Conservation (phyloP, 148 eudicot genomes). For the Rheum nobile region DNA sequence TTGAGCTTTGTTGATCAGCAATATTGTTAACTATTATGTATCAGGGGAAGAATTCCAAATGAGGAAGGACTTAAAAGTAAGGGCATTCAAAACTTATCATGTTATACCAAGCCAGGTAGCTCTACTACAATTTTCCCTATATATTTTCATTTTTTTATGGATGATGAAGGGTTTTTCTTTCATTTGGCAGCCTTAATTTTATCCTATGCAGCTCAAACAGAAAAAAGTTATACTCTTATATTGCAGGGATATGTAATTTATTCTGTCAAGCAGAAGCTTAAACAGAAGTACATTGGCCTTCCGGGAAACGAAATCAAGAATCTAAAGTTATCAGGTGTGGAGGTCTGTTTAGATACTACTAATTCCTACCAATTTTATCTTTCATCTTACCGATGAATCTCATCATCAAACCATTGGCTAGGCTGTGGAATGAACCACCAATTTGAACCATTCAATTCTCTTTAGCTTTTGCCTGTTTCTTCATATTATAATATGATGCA, state of each 20-base stretch:
- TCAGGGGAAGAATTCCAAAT: conserved; percentile 68
- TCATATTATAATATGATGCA: background rate
- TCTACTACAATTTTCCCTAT: background rate
- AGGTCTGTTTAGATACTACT: conserved; percentile 36
- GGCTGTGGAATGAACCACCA: background rate
- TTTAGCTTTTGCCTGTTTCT: background rate
- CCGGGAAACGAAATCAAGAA: conserved; percentile 62
- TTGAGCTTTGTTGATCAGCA: background rate
- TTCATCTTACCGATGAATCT: background rate
- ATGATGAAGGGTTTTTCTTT: background rate
- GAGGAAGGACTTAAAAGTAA: conserved; percentile 74
- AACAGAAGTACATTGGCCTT: conserved; percentile 66
- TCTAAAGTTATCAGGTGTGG: conserved; percentile 66
- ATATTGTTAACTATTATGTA: background rate
- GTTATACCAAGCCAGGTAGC: conserved; percentile 77
- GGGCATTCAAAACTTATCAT: conserved; percentile 74
- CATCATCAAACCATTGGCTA: background rate
- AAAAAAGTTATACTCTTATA: background rate
- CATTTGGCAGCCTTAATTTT: conserved; percentile 1
- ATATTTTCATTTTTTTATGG: background rate
- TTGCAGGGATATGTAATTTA: conserved; percentile 78
- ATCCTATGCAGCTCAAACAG: background rate
- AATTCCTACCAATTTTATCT: background rate
- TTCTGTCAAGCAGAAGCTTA: conserved; percentile 69
- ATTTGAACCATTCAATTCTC: background rate